Conservation (phyloP, 495 filamentous ascomycete species). For the Podospora australis region DNA sequence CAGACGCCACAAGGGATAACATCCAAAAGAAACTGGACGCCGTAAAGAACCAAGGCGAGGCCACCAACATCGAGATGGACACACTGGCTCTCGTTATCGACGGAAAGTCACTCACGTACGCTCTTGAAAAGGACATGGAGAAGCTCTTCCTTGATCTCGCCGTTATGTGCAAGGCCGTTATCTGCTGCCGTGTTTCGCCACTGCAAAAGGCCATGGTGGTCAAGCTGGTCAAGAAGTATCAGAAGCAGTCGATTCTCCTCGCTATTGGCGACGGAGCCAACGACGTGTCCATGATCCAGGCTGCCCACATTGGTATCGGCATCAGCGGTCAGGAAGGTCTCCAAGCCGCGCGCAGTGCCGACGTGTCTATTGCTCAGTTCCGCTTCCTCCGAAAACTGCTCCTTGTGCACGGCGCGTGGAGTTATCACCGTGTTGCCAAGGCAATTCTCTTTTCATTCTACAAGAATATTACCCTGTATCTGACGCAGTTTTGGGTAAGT, state of each 20-base stretch:
- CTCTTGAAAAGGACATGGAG: slow-evolving; percentile 89
- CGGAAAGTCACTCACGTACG: slow-evolving; percentile 89
- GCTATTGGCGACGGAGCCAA: slow-evolving; percentile 98
- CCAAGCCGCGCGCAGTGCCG: slow-evolving; percentile 93
- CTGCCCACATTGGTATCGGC: slow-evolving; percentile 95
- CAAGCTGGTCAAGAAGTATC: slow-evolving; percentile 95
- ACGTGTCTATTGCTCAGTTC: slow-evolving; percentile 96
- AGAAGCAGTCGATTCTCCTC: slow-evolving; percentile 77
- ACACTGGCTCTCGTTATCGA: slow-evolving; percentile 94
- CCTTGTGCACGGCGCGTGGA: slow-evolving; percentile 95
- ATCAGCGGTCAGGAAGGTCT: slow-evolving; percentile 97
- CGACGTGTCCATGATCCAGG: slow-evolving; percentile 99
- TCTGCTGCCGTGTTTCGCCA: slow-evolving; percentile 98
- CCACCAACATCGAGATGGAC: slow-evolving; percentile 72
- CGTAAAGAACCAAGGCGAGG: slow-evolving; percentile 66
- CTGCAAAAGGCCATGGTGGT: slow-evolving; percentile 97
- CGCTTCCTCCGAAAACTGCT: slow-evolving; percentile 91
- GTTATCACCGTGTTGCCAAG: slow-evolving; percentile 92
- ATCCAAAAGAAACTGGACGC: slow-evolving; percentile 88
- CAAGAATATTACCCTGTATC: slow-evolving; percentile 97
- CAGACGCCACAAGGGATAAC: slow-evolving; percentile 71
- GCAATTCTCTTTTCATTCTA: slow-evolving; percentile 98
- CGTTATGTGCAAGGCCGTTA: slow-evolving; percentile 93
- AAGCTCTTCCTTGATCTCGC: slow-evolving; percentile 91
- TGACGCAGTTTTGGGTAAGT: slow-evolving; percentile 98